Evolutionary conservation across 495 filamentous ascomycete genomes (phyloP).

Genomic region (Podospora didyma): DNA sequence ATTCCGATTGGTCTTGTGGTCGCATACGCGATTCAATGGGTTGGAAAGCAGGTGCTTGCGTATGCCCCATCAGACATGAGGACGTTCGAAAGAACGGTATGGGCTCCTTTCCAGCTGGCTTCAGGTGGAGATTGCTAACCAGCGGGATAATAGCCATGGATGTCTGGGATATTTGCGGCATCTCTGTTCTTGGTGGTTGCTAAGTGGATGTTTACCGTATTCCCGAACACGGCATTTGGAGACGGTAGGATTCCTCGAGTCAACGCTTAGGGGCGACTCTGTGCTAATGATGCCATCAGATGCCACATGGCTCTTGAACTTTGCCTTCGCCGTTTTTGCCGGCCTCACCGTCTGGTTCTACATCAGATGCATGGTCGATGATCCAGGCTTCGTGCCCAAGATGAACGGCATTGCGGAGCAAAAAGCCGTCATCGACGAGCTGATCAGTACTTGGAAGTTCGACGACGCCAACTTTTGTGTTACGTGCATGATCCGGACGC

Average conservation of each 20-base stretch:
- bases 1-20: conserved; percentile 64
- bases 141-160: conserved; percentile 60
- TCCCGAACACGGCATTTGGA: conserved; percentile 56
- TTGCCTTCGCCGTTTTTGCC: conserved; percentile 63
- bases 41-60: conserved; percentile 68
- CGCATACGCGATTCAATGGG: conserved; percentile 72
- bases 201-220: conserved; percentile 66
- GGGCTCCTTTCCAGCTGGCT: conserved; percentile 22
- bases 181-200: conserved; percentile 79
- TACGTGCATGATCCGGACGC: conserved; percentile 86
- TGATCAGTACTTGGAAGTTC: conserved; percentile 80
- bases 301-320: conserved; percentile 66
- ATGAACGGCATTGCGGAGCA: conserved; percentile 81
- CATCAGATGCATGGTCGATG: conserved; percentile 72
- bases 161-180: conserved; percentile 89
- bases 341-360: conserved; percentile 80
- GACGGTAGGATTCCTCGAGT: conserved; percentile 19
- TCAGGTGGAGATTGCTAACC: conserved; percentile 17
- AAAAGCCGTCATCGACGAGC: conserved; percentile 78
- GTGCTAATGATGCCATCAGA: conserved; percentile 14
- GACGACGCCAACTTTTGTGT: conserved; percentile 94
- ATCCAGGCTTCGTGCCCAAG: conserved; percentile 95
- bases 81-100: conserved; percentile 79
- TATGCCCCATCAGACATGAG: conserved; percentile 84
- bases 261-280: background rate